Conservation (phyloP, 768 basidiomycete genomes). For the Botryobasidium botryosum region DNA sequence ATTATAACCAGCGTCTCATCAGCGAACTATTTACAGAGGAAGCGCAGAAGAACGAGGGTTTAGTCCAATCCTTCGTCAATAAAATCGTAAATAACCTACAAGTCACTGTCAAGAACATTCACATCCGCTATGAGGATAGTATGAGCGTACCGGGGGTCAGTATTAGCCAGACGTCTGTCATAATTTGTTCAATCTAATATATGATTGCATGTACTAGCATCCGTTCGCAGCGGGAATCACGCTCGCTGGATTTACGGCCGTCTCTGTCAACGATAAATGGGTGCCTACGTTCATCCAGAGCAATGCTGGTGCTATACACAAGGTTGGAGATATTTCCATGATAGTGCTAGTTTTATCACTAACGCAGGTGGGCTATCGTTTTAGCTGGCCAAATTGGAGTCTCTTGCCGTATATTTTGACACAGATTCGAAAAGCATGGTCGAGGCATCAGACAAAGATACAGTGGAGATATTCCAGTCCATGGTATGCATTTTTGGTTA, state of each 20-base stretch:
- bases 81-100: slow-evolving; percentile 95
- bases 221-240: slow-evolving; percentile 90
- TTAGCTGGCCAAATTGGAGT: slow-evolving; percentile 72
- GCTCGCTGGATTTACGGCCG: slow-evolving; percentile 69
- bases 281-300: slow-evolving; percentile 84
- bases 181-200: slow-evolving; percentile 2
- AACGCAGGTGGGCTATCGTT: slow-evolving; percentile 8
- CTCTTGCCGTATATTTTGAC: slow-evolving; percentile 85
- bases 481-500: slow-evolving; percentile 32
- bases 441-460: slow-evolving; percentile 31
- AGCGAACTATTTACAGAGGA: slow-evolving; percentile 12
- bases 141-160: slow-evolving; percentile 82
- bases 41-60: slow-evolving; percentile 57
- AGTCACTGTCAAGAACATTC: slow-evolving; percentile 88
- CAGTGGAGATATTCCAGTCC: slow-evolving; percentile 51
- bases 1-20: too few species aligned
- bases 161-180: slow-evolving; percentile 7
- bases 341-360: slow-evolving; percentile 1
- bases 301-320: slow-evolving; percentile 72
- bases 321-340: slow-evolving; percentile 29
- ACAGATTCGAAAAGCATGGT: slow-evolving; percentile 75
- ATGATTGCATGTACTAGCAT: slow-evolving; percentile 35
- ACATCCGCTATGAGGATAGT: slow-evolving; percentile 91
- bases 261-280: slow-evolving; percentile 82
- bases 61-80: slow-evolving; percentile 63